Evolutionary conservation across 2,329 filamentous ascomycete genomes (phyloP), one percentile per base, ranked within the genome.

Genomic region (Cladosporium sp.): DNA sequence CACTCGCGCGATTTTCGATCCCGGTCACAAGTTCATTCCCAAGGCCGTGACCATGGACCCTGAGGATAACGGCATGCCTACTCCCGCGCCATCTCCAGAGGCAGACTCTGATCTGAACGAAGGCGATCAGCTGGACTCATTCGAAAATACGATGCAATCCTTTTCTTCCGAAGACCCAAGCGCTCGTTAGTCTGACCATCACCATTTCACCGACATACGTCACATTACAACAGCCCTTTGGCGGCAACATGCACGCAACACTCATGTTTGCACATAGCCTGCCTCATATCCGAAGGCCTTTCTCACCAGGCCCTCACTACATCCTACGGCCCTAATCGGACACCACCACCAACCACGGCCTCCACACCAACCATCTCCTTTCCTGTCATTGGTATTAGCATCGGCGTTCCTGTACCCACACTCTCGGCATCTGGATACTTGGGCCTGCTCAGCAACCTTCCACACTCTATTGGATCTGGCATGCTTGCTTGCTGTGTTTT

Each of bases 11-110:
- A 67, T 76, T 26, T 75, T 70, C 34, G 70, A 71, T 32, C 70
- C 70, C 36, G 74, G 73, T 11, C 68, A 68, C 59, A 72, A 74
- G 60, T 75, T 71, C 68, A 67, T 74, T 28, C 74, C 74, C 5
- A 70, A 70, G 56, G 69, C 68, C 57, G 69, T 74, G 49, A 73
- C 72, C 34, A 72, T 72, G 21, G 70, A 69, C 7, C 70, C 73
- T 16, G 69, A 71, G 16, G 70, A 70, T 5, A 71, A 66, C 46
- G 70, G 66, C 30, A 65, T 72, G 51, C 69, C 71, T 5, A 67
- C 71, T 28, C 69, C 71, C 18, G 62, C 57, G n/a, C 57, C 30
- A 8, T 56, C 43, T 21, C 58, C 58, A 11, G 62, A 67, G 30
- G 34, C 68, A 23, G 34, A 56, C 18, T 30, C 60, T 18, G 60